Evolutionary conservation across 805 yeast genomes (phyloP), one percentile per base, ranked within the genome.

Genomic region (Starmerella asiatica): DNA sequence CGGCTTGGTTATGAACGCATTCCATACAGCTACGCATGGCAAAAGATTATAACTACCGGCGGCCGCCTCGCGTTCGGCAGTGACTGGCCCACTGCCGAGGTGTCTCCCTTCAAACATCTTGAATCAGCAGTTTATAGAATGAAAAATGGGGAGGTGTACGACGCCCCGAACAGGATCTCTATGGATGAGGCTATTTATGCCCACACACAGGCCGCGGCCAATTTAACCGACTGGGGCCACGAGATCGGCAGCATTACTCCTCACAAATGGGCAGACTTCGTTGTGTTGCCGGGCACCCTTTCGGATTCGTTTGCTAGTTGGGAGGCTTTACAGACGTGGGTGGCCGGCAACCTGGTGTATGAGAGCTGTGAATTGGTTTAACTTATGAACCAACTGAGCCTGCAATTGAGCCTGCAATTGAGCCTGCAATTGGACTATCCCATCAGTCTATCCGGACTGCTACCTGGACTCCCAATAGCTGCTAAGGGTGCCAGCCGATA

Each of bases 251-350:
- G 36, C 20, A 33, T 33, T 15, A 12, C 36, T 21, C 29, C n/a
- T 11, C 15, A 29, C 16, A 33, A 33, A 20, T 19, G 36, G 29
- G 36, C 36, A 5, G 36, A 33, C 29, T 33, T 33, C 28, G 36
- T 33, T 5, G 29, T 33, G 28, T 8, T 19, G 18, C 36, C 36
- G 18, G 36, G 8, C 18, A 6, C 17, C 8, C 26, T 33, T n/a
- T 7, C 7, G 7, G 20, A 29, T 11, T 7, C 7, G 11, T 11
- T 23, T 7, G 9, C 9, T 11, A 7, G 11, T 23, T 23, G 26
- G 26, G 9, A 11, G 11, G 26, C 26, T 23, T 23, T 23, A 11
- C 26, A 23, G 26, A 23, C 26, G 11, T 23, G 11, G 9, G 26
- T 23, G 7, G 26, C 26, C 26, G 26, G 26, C 26, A 23, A 11